Conservation (phyloP, 495 filamentous ascomycete genomes). For the Hypoxylon fuscum region DNA sequence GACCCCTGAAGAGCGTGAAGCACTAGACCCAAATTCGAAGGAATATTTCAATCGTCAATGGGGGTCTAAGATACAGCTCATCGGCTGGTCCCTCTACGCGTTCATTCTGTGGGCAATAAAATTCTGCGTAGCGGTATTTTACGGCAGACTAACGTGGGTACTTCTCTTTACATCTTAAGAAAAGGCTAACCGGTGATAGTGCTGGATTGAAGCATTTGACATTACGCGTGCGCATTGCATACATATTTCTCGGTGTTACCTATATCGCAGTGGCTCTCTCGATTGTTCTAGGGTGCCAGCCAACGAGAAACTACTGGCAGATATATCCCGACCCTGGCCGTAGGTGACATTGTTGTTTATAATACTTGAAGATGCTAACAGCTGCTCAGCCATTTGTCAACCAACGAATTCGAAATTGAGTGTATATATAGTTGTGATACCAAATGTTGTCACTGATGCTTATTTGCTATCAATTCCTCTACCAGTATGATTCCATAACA, state of each 20-base stretch:
- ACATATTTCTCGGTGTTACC: constrained; percentile 57
- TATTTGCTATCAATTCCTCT: constrained; percentile 63
- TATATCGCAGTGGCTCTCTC: constrained; percentile 63
- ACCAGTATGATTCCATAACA: constrained; percentile 45
- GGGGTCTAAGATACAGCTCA: constrained; percentile 50
- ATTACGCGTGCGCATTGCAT: constrained; percentile 61
- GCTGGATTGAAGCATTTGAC: constrained; percentile 55
- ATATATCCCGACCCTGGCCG: constrained; percentile 64
- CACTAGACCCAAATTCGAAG: constrained; percentile 54
- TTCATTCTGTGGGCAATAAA: constrained; percentile 66
- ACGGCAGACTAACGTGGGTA: constrained; percentile 64
- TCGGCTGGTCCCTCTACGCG: constrained; percentile 68
- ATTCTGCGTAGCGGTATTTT: constrained; percentile 66
- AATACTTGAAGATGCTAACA: background rate
- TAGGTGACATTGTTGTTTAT: constrained; percentile 36
- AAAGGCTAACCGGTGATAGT: background rate
- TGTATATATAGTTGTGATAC: constrained; percentile 55
- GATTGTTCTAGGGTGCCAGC: constrained; percentile 63
- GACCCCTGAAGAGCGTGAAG: constrained; percentile 59
- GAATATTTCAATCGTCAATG: constrained; percentile 53
- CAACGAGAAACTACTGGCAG: constrained; percentile 64
- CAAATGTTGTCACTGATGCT: constrained; percentile 63
- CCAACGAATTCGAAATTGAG: constrained; percentile 58
- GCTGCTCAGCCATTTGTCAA: constrained; percentile 55
- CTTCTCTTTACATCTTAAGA: background rate